Conservation (phyloP, 2,329 filamentous ascomycete genomes). For the Venturia aucupariae region DNA sequence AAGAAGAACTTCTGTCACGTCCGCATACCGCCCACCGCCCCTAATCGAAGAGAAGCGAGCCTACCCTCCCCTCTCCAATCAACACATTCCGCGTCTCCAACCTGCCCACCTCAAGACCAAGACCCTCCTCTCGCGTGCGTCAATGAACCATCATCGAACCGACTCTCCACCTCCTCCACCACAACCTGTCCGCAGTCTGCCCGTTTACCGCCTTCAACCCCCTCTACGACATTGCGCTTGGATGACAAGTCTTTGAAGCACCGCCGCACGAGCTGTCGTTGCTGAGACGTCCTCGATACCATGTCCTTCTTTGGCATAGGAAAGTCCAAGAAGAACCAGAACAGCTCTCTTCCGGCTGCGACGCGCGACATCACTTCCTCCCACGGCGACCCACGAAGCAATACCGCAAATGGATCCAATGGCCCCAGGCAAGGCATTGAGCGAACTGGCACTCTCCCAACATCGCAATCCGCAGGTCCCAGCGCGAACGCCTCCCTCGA, state of each 20-base stretch:
- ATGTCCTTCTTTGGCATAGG: conserved; percentile 47
- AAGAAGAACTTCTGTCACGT: background rate
- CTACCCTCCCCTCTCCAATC: background rate
- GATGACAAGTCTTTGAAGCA: background rate
- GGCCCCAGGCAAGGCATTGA: conserved; percentile 7
- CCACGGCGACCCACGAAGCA: conserved; percentile 39
- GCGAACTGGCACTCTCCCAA: conserved; percentile 18
- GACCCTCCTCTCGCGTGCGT: background rate
- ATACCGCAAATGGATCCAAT: conserved; percentile 37
- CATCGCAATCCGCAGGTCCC: conserved; percentile 16
- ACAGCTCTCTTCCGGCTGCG: conserved; percentile 41
- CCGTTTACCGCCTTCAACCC: background rate
- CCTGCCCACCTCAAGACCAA: too few species aligned
- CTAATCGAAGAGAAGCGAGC: background rate
- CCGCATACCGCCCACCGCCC: background rate
- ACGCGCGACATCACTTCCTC: conserved; percentile 48
- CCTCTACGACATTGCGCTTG: background rate
- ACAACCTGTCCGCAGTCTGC: background rate
- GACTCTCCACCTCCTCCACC: background rate
- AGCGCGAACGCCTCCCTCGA: conserved; percentile 6
- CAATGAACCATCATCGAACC: conserved; percentile 6
- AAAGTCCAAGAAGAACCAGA: conserved; percentile 27
- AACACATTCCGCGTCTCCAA: background rate
- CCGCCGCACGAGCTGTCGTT: conserved; percentile 4
- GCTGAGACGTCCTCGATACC: conserved; percentile 11